Base-by-base conservation (phyloP, 331 rosid genomes). In the Quercus lobata region DNA sequence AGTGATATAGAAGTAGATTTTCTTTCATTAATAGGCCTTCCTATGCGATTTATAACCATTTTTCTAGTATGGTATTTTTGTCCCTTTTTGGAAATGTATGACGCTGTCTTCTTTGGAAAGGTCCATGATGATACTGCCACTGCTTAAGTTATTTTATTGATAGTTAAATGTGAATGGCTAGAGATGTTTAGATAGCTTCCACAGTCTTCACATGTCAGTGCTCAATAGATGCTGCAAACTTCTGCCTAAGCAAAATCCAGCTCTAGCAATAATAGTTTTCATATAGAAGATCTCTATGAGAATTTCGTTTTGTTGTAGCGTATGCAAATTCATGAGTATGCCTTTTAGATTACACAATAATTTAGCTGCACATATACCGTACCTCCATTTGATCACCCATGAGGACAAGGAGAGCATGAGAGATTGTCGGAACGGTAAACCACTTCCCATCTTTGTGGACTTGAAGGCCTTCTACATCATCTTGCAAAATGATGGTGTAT, bases 381-480 rank as follows among this genome's bases (percentile, higher is more conserved):
- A 32, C 78, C 81, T 82, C 78, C 74, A 82, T 61, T 62, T 53
- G 78, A 72, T 80, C 84, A 44, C 61, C 75, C 46, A 61, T 54
- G 29, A 65, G 58, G 79, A 74, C 76, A 1, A 80, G 44, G 27
- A 80, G 60, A 56, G 84, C 84, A 27, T 76, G 34, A 72, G 84
- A 29, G 71, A 70, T 52, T 0, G 65, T 22, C 1, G 84, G 84
- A 46, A 76, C 81, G 5, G 41, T 81, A 44, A 21, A 53, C 84
- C 84, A 81, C 15, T 76, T 17, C 0, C 25, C 73, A 11, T 76
- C 77, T 44, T 58, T 81, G 57, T 29, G 32, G 25, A 76, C 30
- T 60, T 81, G 84, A 76, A 81, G 80, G 2, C 80, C 81, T 76
- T 81, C 77, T 19, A 69, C 84, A 27, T 70, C 80, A 30, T 76